Evolutionary conservation across 768 basidiomycete species (phyloP).

Genomic region (Daedaleopsis sinensis): DNA sequence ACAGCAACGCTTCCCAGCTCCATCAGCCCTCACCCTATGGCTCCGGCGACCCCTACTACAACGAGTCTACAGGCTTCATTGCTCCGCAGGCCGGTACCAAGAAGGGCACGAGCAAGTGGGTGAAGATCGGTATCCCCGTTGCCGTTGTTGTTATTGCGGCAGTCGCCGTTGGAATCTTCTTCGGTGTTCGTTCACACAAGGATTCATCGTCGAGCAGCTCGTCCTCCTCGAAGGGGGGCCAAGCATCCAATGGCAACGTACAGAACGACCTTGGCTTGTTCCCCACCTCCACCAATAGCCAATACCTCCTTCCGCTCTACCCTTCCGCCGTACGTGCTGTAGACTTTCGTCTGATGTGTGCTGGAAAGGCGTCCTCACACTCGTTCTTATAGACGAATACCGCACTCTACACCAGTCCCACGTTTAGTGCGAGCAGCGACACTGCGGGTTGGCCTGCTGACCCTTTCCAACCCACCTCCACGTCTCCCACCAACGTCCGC

Average conservation of each 20-base stretch:
- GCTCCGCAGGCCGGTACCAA: constrained; percentile 49
- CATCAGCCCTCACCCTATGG: constrained; percentile 45
- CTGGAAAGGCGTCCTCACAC: constrained; percentile 5
- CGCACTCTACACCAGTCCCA: constrained; percentile 70
- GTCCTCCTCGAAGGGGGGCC: constrained; percentile 20
- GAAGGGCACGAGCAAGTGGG: constrained; percentile 67
- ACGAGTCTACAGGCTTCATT: constrained; percentile 70
- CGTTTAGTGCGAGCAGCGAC: constrained; percentile 61
- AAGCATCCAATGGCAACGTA: constrained; percentile 44
- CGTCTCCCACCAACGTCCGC: constrained; percentile 62
- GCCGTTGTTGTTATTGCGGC: constrained; percentile 63
- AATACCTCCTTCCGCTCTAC: constrained; percentile 83
- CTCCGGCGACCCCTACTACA: constrained; percentile 71
- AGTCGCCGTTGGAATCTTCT: constrained; percentile 76
- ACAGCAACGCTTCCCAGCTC: constrained; percentile 19
- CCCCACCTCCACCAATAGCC: constrained; percentile 77
- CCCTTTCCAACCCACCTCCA: constrained; percentile 67
- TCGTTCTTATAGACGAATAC: constrained; percentile 61
- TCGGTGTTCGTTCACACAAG: constrained; percentile 65
- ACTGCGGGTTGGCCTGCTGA: constrained; percentile 78
- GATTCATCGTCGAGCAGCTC: constrained; percentile 36
- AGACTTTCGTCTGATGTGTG: not conserved
- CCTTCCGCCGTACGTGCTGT: constrained; percentile 76
- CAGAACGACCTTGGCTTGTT: constrained; percentile 68
- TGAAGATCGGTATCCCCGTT: constrained; percentile 75